Base-by-base conservation (phyloP, 441 rosid genomes). In the Pelargonium citronellum region DNA sequence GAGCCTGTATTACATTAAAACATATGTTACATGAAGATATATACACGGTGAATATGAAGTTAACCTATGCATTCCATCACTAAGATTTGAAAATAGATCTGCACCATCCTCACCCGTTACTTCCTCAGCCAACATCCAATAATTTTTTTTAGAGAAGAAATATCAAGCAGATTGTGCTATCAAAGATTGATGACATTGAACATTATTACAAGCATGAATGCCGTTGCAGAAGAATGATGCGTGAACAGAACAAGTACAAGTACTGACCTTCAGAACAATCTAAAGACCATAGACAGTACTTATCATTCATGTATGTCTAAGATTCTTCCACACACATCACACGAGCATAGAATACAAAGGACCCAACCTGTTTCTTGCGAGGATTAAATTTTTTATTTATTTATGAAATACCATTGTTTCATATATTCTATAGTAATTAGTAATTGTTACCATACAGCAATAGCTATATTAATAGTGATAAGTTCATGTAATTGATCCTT, bases 1-100 rank as follows among this genome's bases (percentile, higher is more conserved):
- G 55, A 68, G 71, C 63, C 92, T 85, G 91, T 87, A 55, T 16
- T 55, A 55, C 22, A 55, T 55, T 0, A 55, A 17, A 55, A 16
- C 6, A 47, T 10, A 55, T 27, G 30, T 27, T 27, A 27, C 30
- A 27, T 27, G 30, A 27, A 27, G 30, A 27, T 27, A 27, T 1
- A 27, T 27, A 27, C 3, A 27, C 30, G 4, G 30, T 27, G 30
- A 27, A 27, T 2, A 27, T 27, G 30, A 27, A 27, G 30, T 2
- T 27, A 1, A 27, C 30, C 30, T 27, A 53, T 15, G 16, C 16
- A 6, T 53, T n/a, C 16, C 20, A 53, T 53, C n/a, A 15, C 7
- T 15, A 53, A 4, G n/a, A n/a, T 53, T 53, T 53, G 7, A 53
- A 53, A 17, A n/a, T n/a, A 53, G 16, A n/a, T 15, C 60, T 53